These are phyloP conservation scores for Lepiota venenata DNA, from an alignment of 768 basidiomycete genomes.

Conservation along the genomic window DNA sequence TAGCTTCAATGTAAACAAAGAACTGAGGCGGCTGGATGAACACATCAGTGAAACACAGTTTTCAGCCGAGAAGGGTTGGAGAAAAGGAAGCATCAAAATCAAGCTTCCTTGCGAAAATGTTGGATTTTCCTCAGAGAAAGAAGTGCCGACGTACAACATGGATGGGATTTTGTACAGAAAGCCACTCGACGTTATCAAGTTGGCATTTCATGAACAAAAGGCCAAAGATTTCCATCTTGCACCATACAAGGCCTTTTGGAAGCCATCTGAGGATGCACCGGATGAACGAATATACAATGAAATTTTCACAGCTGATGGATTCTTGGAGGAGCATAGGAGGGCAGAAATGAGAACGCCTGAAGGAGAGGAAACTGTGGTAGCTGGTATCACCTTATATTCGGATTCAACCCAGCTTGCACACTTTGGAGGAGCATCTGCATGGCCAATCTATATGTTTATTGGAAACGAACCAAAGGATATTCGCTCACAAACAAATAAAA, in stretches of 20 bases:
- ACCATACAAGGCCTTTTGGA: constrained; percentile 14
- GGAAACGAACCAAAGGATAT: constrained; percentile 38
- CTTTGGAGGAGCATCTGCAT: constrained; percentile 29
- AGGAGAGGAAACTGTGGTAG: constrained; percentile 17
- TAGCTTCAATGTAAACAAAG: too few species aligned
- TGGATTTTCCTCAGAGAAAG: constrained; percentile 13
- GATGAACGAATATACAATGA: constrained; percentile 16
- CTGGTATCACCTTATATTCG: constrained; percentile 26
- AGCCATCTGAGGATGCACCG: background rate
- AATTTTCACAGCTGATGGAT: constrained; percentile 18
- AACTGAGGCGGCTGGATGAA: too few species aligned
- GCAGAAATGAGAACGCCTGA: background rate
- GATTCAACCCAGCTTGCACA: constrained; percentile 29
- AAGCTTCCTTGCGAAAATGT: constrained; percentile 19
- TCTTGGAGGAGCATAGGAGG: constrained; percentile 15
- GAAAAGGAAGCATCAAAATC: constrained; percentile 19
- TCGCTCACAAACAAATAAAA: constrained; percentile 19
- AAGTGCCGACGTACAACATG: constrained; percentile 17
- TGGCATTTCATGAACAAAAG: constrained; percentile 10
- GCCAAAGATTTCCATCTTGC: constrained; percentile 16
- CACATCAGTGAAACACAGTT: background rate
- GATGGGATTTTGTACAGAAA: constrained; percentile 13
- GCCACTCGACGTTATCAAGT: constrained; percentile 10
- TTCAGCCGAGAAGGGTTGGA: constrained; percentile 19
- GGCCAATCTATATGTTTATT: constrained; percentile 30